Evolutionary conservation across 257 asterid genomes (phyloP), one percentile per base, ranked within the genome.

Genomic region (Buddleja alternifolia): DNA sequence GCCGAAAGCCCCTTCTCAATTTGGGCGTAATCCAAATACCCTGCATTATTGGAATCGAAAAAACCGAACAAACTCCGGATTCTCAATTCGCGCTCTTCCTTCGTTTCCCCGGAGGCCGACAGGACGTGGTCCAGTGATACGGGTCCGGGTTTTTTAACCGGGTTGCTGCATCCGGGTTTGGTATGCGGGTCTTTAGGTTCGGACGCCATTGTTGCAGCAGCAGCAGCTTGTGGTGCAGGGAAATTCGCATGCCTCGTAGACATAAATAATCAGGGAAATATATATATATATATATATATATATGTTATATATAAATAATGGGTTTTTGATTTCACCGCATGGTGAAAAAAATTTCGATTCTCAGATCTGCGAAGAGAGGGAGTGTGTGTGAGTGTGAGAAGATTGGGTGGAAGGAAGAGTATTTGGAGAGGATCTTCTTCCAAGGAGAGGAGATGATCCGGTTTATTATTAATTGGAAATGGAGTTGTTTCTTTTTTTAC

Each of bases 1-100:
- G 96, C 93, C 23, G 93, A 89, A 19, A 94, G 82, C 46, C 99
- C 99, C 82, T 87, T 89, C 54, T 80, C 98, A 71, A 94, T 94
- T 36, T 63, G 77, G 19, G 77, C 76, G 10, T 73, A 86, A 72
- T 87, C 99, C 86, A 94, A 78, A 76, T 89, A 83, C 60, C 97
- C 98, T 16, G 55, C 81, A 74, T 83, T 88, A 61, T 67, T 80
- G 0, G 88, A 78, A 73, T 94, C 99, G 61, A 94, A 94, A 74
- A 81, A 94, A 72, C 81, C 76, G 75, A 94, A 94, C 71, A 94
- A 54, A 40, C 89, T 77, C 73, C 89, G 77, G 11, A 94, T 91
- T 66, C 99, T 79, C 6, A 82, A 25, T 48, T 94, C 98, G 65
- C 99, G 78, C 46, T 94, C 96, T 46, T 91, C 97, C 40, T 81